Percentiles rank a stretch among this genome's conserved stretches.
These are phyloP conservation scores for Monosporascus sp. DNA, from an alignment of 2,329 filamentous ascomycete species.

Conservation along the genomic window DNA sequence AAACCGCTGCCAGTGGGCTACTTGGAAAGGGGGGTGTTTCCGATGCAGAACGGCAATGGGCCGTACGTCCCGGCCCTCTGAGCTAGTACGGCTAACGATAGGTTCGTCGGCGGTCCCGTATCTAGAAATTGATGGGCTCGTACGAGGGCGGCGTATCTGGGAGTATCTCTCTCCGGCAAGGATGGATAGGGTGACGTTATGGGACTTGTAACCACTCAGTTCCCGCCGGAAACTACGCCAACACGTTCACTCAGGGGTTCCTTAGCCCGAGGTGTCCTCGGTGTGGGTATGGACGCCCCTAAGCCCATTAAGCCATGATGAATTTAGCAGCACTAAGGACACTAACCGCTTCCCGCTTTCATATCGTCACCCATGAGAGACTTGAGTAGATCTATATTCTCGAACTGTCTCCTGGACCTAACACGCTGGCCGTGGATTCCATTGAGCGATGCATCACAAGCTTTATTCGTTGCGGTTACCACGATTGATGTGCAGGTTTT, in stretches of 20 bases:
- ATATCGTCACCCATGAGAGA: slow-evolving; percentile 1
- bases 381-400: slow-evolving; percentile 6
- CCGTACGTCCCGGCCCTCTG: not conserved
- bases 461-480: too few species aligned
- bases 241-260: not conserved
- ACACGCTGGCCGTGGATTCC: not conserved
- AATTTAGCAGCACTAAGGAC: not conserved
- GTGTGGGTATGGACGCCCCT: not conserved
- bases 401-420: slow-evolving; percentile 1
- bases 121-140: not conserved
- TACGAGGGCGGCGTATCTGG: not conserved
- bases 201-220: too few species aligned
- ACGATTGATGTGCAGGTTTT: too few species aligned
- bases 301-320: not conserved
- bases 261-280: not conserved
- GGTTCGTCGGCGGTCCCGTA: not conserved
- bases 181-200: not conserved
- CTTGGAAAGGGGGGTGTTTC: not conserved
- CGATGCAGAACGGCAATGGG: not conserved
- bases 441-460: not conserved
- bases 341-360: not conserved
- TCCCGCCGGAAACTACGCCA: not conserved
- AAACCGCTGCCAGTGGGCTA: not conserved
- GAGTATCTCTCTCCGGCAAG: not conserved
- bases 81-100: not conserved